Evolutionary conservation across 768 basidiomycete genomes (phyloP).

Genomic region (Ramaria rubella): DNA sequence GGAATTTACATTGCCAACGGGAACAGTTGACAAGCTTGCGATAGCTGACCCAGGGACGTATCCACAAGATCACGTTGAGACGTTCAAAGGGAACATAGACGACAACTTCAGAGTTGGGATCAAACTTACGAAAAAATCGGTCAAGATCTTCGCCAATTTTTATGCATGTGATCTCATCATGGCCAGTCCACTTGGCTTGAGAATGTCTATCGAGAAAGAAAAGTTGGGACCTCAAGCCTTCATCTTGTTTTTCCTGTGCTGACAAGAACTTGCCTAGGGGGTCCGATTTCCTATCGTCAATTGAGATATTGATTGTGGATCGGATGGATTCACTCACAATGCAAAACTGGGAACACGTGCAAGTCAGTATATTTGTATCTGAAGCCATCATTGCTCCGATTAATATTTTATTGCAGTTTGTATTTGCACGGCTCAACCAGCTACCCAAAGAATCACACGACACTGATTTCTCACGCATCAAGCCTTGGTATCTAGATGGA

Average conservation of each 20-base stretch:
- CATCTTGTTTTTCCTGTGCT: neutral
- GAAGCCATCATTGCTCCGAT: neutral
- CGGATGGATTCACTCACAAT: conserved; percentile 89
- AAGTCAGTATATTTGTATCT: conserved; percentile 43
- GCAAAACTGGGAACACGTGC: conserved; percentile 99
- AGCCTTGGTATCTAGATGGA: conserved; percentile 96
- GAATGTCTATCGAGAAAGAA: conserved; percentile 91
- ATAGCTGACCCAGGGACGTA: conserved; percentile 69
- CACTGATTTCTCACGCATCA: conserved; percentile 93
- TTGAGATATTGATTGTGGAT: conserved; percentile 87
- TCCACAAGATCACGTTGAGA: conserved; percentile 85
- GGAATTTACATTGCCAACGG: conserved; percentile 80
- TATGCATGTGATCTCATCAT: conserved; percentile 88
- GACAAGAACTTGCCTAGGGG: conserved; percentile 38
- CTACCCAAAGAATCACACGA: conserved; percentile 91
- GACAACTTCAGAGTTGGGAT: conserved; percentile 91
- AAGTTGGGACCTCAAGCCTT: conserved; percentile 46
- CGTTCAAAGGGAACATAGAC: conserved; percentile 94
- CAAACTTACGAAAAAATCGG: conserved; percentile 86
- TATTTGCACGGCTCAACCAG: conserved; percentile 78
- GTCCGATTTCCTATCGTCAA: conserved; percentile 87
- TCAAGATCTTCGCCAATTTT: conserved; percentile 88
- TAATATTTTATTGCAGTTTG: conserved; percentile 63
- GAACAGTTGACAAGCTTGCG: conserved; percentile 73
- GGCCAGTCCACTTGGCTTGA: conserved; percentile 87